A percentile compares a stretch with the other conserved stretches of the same genome.
Evolutionary conservation across 2,329 filamentous ascomycete genomes (phyloP).

Genomic region (Mycosphaerella arachidis): DNA sequence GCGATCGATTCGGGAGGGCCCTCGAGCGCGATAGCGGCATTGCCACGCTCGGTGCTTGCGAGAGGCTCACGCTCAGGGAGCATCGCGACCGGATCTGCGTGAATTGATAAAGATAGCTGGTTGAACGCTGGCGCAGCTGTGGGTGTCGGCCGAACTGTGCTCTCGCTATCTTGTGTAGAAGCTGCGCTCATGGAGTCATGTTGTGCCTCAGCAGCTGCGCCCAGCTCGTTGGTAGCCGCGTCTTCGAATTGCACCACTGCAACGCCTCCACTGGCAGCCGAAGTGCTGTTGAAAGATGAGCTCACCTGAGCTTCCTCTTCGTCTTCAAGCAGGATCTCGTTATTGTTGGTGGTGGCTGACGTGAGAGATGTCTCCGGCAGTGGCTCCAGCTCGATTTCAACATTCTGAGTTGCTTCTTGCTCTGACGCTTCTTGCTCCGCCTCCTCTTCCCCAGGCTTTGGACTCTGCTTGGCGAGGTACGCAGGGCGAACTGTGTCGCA

Average conservation of each 20-base stretch:
- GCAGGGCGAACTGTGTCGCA: conserved; percentile 19
- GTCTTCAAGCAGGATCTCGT: not conserved
- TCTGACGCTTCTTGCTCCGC: not conserved
- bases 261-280: not conserved
- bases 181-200: not conserved
- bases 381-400: not conserved
- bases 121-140: not conserved
- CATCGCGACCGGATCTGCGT: not conserved
- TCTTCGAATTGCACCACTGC: not conserved
- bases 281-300: not conserved
- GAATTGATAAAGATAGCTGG: not conserved
- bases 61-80: not conserved
- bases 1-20: no score
- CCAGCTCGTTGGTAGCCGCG: not conserved
- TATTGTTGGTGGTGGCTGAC: not conserved
- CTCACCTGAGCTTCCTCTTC: not conserved
- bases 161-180: not conserved
- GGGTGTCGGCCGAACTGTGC: not conserved
- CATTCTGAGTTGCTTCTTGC: not conserved
- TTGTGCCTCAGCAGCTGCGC: not conserved
- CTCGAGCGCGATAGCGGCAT: no score
- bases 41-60: not conserved
- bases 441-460: not conserved
- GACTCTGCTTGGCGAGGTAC: conserved; percentile 11
- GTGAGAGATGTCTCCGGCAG: not conserved